Evolutionary conservation across 192 early-diverging fungal genomes (phyloP).

Genomic region (Haplosporangium gracile): DNA sequence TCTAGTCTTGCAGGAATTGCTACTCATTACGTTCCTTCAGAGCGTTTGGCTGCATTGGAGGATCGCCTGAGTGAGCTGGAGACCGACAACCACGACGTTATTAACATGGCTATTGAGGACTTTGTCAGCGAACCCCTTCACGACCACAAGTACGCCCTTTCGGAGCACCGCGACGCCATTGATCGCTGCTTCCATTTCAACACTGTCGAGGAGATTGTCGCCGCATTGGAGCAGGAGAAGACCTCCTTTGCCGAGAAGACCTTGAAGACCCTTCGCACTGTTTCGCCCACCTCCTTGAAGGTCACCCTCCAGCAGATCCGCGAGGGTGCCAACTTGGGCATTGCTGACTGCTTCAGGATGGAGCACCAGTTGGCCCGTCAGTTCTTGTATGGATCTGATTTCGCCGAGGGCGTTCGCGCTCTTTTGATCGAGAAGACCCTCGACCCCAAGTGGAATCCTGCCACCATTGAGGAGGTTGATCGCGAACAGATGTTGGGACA

Average conservation of each 20-base stretch:
- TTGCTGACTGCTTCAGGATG: constrained; percentile 87
- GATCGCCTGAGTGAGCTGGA: constrained; percentile 86
- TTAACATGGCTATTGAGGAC: constrained; percentile 93
- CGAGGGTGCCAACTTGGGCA: constrained; percentile 71
- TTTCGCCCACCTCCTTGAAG: constrained; percentile 92
- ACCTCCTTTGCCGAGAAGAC: constrained; percentile 80
- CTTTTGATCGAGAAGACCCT: constrained; percentile 77
- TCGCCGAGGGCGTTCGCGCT: constrained; percentile 90
- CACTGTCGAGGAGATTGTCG: constrained; percentile 87
- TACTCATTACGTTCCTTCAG: constrained; percentile 95
- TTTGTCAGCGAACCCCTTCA: constrained; percentile 77
- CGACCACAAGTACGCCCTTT: constrained; percentile 58
- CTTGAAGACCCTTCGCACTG: constrained; percentile 67
- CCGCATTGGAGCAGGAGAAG: constrained; percentile 82
- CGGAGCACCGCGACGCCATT: constrained; percentile 74
- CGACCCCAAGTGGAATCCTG: constrained; percentile 81
- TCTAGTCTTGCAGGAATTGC: constrained; percentile 89
- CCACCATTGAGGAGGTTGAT: constrained; percentile 64
- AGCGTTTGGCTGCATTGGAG: constrained; percentile 83
- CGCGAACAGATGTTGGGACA: constrained; percentile 62
- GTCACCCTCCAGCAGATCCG: constrained; percentile 90
- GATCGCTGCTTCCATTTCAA: constrained; percentile 89
- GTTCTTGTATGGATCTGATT: constrained; percentile 85
- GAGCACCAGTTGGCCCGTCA: constrained; percentile 87
- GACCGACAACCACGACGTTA: constrained; percentile 77